Conservation (phyloP, 2,329 filamentous ascomycete species). For the Alternaria sp. region DNA sequence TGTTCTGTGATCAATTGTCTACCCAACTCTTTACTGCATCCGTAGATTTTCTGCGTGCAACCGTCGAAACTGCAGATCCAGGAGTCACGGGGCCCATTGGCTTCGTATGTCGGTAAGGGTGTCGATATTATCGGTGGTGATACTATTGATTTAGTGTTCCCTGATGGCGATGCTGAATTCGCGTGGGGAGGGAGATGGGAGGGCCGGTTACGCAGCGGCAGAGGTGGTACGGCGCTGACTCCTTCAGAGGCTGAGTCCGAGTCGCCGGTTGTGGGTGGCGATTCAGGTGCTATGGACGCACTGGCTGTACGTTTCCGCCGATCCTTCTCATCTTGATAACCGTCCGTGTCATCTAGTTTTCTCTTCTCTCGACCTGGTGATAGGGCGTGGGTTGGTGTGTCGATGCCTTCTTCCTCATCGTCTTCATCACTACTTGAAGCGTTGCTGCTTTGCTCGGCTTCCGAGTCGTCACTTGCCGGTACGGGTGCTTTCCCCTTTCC, state of each 20-base stretch:
- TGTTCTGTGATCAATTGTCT: conserved; percentile 66
- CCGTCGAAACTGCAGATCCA: conserved; percentile 71
- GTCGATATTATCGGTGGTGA: conserved; percentile 36
- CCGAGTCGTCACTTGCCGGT: conserved; percentile 20
- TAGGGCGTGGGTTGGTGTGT: conserved; percentile 37
- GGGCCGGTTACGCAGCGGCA: conserved; percentile 36
- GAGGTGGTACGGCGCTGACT: conserved; percentile 12
- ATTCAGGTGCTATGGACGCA: conserved; percentile 24
- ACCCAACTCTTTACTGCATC: conserved; percentile 62
- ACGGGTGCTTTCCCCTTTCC: conserved; percentile 36
- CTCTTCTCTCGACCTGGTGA: conserved; percentile 37
- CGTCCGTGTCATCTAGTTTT: conserved; percentile 27
- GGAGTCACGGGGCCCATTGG: conserved; percentile 64
- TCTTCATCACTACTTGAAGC: conserved; percentile 24
- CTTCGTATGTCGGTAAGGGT: conserved; percentile 40
- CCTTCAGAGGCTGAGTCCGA: conserved; percentile 25
- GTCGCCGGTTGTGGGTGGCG: conserved; percentile 22
- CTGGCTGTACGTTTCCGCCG: conserved; percentile 40
- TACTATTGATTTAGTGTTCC: conserved; percentile 17
- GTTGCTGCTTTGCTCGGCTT: conserved; percentile 17
- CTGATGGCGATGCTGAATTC: not conserved
- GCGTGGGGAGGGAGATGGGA: conserved; percentile 2
- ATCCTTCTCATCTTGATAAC: conserved; percentile 19
- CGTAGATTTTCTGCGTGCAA: conserved; percentile 69
- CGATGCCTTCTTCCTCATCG: conserved; percentile 34